Evolutionary conservation across 1,284 basidiomycete genomes (phyloP).

Genomic region (Takashimella koratensis): DNA sequence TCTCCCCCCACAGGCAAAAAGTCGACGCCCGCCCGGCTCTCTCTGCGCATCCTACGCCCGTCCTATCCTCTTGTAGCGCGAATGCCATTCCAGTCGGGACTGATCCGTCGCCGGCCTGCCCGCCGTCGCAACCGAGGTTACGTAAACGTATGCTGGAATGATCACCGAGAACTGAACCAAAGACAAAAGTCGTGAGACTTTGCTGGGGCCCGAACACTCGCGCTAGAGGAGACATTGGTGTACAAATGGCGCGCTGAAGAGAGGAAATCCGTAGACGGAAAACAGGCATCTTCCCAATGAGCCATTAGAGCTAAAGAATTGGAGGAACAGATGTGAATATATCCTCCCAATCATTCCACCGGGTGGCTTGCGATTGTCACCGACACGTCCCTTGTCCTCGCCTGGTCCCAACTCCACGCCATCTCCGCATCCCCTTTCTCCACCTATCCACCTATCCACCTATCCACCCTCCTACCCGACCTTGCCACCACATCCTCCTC

Average conservation of each 20-base stretch:
- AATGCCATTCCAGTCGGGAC: constrained; percentile 43
- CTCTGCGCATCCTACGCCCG: constrained; percentile 42
- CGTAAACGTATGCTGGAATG: constrained; percentile 31
- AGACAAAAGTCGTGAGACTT: constrained; percentile 32
- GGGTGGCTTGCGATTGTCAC: no score
- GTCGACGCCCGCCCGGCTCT: constrained; percentile 45
- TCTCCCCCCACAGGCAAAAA: no score
- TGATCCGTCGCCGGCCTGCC: constrained; percentile 49
- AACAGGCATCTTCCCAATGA: constrained; percentile 41
- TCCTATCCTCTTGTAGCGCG: constrained; percentile 44
- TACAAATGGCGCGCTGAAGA: constrained; percentile 42
- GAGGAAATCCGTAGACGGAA: constrained; percentile 36
- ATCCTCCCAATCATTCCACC: no score
- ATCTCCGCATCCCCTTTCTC: no score
- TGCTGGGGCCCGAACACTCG: constrained; percentile 47
- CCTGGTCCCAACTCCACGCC: no score
- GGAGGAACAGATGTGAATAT: no score
- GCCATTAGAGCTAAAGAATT: constrained; percentile 41
- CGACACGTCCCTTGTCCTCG: no score
- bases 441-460: no score
- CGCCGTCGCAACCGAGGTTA: constrained; percentile 12
- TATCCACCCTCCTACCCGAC: no score
- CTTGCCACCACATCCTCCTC: no score
- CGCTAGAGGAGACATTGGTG: constrained; percentile 42
- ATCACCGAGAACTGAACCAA: constrained; percentile 41